Conservation (phyloP, 371 early-diverging fungal species). For the Batkoa obscura region DNA sequence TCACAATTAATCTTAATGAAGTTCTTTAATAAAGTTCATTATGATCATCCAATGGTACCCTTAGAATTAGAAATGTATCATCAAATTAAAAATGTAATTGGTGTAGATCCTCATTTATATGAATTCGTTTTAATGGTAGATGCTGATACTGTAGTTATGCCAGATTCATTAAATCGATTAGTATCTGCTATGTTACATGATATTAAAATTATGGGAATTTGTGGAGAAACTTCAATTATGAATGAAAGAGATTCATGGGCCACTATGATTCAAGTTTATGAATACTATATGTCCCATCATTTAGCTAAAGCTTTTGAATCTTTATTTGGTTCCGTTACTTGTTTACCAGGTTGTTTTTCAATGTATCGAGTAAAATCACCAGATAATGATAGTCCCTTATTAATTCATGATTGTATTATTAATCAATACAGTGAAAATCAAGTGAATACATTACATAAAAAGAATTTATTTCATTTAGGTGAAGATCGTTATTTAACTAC, state of each 20-base stretch:
- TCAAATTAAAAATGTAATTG: slow-evolving; percentile 82
- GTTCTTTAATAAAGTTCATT: slow-evolving; percentile 93
- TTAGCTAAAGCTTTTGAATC: slow-evolving; percentile 97
- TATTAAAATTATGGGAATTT: slow-evolving; percentile 73
- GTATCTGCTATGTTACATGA: slow-evolving; percentile 78
- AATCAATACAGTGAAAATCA: slow-evolving; percentile 80
- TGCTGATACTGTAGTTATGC: slow-evolving; percentile 80
- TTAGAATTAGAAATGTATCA: slow-evolving; percentile 84
- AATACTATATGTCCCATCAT: slow-evolving; percentile 98
- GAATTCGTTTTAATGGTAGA: slow-evolving; percentile 91
- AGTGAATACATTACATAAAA: slow-evolving; percentile 95
- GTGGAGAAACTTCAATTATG: slow-evolving; percentile 80
- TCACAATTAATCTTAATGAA: slow-evolving; percentile 97
- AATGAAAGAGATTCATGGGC: slow-evolving; percentile 81
- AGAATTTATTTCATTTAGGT: slow-evolving; percentile 65
- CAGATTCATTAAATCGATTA: slow-evolving; percentile 69
- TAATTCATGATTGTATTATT: slow-evolving; percentile 72
- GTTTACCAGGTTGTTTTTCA: slow-evolving; percentile 92
- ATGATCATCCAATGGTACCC: slow-evolving; percentile 76
- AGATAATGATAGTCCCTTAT: slow-evolving; percentile 61
- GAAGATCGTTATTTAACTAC: slow-evolving; percentile 93
- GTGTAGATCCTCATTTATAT: slow-evolving; percentile 68
- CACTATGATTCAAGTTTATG: slow-evolving; percentile 97
- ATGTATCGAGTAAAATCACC: slow-evolving; percentile 84
- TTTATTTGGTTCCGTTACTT: slow-evolving; percentile 95